phyloP scores from a whole-genome alignment of 768 basidiomycete species.

The Tulasnella sp. region DNA sequence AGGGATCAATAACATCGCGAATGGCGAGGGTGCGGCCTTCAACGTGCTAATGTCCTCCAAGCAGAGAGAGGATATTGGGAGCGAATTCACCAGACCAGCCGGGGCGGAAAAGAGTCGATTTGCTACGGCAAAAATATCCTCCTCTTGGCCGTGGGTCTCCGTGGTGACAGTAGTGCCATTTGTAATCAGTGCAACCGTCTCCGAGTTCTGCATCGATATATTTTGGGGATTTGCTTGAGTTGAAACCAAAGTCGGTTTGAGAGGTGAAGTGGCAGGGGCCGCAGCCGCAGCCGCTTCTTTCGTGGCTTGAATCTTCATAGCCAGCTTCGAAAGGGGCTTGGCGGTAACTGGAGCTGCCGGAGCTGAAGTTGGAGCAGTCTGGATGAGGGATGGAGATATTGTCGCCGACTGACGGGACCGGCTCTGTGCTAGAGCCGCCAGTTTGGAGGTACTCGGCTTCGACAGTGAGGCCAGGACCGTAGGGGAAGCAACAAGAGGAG shows the following conservation, averaged over 20 bases:
- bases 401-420: constrained; percentile 32
- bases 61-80: not conserved
- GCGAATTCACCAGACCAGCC: not conserved
- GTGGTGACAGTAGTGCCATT: not conserved
- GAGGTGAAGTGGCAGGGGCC: not conserved
- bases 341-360: constrained; percentile 1
- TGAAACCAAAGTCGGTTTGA: too few species aligned
- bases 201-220: not conserved
- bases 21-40: constrained; percentile 4
- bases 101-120: not conserved
- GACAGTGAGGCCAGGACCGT: not conserved
- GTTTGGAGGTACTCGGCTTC: constrained; percentile 41
- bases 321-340: constrained; percentile 51
- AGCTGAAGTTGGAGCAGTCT: not conserved
- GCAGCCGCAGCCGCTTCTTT: constrained; percentile 26
- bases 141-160: too few species aligned
- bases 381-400: constrained; percentile 24
- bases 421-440: constrained; percentile 61
- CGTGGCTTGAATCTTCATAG: constrained; percentile 58
- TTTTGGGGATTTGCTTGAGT: too few species aligned
- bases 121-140: not conserved
- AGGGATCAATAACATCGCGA: constrained; percentile 8
- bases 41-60: not conserved
- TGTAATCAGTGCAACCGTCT: not conserved
- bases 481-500: not conserved